Evolutionary conservation across 1,284 basidiomycete species (phyloP), one percentile per base, ranked within the genome.

Genomic region (Ganoderma leucocontextum): DNA sequence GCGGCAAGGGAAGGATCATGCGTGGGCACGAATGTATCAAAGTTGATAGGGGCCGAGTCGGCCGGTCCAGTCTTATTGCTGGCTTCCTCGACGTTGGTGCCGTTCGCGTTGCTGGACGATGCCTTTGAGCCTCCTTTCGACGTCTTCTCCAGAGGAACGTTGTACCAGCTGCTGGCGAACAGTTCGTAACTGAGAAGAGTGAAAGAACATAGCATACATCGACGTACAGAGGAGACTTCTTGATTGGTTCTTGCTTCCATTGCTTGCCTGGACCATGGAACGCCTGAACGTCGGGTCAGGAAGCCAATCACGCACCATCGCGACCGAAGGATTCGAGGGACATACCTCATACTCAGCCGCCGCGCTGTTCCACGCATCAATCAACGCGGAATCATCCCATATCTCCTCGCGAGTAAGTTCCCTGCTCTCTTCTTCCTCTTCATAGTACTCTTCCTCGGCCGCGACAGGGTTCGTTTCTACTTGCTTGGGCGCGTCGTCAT

Each of bases 381-480:
- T 86, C 67, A 95, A 85, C 4, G 91, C 92, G 52, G 91, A 91
- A 76, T 95, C 92, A 73, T 95, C 93, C 92, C 92, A 94, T 49
- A 93, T 88, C 75, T 94, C 93, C 62, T 89, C 86, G 49, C 90
- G 85, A 5, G 89, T 89, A 66, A 94, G 82, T 66, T 87, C 84
- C 61, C 89, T 83, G 71, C 87, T 88, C 74, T 89, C 85, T 58
- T 86, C 84, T 60, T 82, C 80, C 10, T 25, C 47, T 22, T 81
- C 81, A 7, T 79, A 77, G 33, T 74, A 69, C 2, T 70, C 70
- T 25, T 66, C 67, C 6, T 66, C 73, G 19, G 63, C 66, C 19
- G 33, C 68, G 12, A 39, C 52, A 25, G 5, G 42, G 47, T 59
- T 57, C 6, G 52, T 53, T 74, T 75, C 35, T 33, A 29, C 73